These are phyloP conservation scores for Ceratocystiopsis sp. DNA, from an alignment of 2,329 filamentous ascomycete species.

Conservation along the genomic window DNA sequence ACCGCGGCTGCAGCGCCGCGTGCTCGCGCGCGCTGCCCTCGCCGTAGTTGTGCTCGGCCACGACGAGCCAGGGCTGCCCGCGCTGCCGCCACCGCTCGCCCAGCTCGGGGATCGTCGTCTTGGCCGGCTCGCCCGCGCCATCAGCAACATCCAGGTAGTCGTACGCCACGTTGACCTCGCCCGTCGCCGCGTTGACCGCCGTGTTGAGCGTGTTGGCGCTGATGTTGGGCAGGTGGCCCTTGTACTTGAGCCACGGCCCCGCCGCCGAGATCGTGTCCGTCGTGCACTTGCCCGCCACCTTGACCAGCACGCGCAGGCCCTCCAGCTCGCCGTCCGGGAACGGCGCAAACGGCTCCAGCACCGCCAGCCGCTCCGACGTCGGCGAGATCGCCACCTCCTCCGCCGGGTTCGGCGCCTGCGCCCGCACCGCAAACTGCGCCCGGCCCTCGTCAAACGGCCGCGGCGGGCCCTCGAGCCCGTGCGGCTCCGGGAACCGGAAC, in stretches of 20 bases:
- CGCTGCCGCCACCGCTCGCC: conserved; percentile 66
- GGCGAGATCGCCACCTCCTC: conserved; percentile 66
- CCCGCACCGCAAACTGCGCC: conserved; percentile 53
- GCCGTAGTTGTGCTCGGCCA: conserved; percentile 94
- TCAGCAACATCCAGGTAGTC: conserved; percentile 41
- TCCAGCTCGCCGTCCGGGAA: conserved; percentile 65
- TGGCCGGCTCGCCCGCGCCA: conserved; percentile 16
- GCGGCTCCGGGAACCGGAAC: conserved; percentile 74
- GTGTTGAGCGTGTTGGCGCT: conserved; percentile 94
- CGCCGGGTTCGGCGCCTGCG: conserved; percentile 52
- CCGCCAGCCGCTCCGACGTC: conserved; percentile 73
- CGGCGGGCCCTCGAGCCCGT: conserved; percentile 46
- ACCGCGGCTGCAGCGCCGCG: conserved; percentile 69
- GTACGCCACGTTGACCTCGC: conserved; percentile 83
- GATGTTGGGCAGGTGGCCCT: conserved; percentile 96
- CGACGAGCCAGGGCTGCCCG: conserved; percentile 71
- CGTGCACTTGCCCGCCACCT: conserved; percentile 94
- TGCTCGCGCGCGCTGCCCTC: conserved; percentile 78
- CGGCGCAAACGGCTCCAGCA: conserved; percentile 75
- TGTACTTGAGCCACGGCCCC: conserved; percentile 97
- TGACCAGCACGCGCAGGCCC: conserved; percentile 75
- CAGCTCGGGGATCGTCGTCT: conserved; percentile 70
- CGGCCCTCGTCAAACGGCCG: conserved; percentile 63
- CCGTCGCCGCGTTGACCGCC: conserved; percentile 79
- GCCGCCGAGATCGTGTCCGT: conserved; percentile 97